These are phyloP conservation scores for Hyparrhenia diplandra DNA, from an alignment of 176 grass and related monocot species.

Conservation along the genomic window DNA sequence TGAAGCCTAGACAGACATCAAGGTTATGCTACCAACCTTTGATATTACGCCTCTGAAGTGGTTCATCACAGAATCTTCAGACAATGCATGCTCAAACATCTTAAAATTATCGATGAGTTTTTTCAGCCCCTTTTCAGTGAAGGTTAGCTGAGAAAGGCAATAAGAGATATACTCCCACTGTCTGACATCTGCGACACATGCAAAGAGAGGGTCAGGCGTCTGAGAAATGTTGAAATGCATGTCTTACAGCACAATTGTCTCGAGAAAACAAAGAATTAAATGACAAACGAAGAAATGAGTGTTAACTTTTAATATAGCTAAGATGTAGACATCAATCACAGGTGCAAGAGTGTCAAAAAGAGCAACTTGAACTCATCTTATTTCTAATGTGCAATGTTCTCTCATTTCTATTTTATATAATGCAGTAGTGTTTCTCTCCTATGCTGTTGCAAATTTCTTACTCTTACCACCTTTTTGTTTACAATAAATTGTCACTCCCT, in stretches of 20 bases:
- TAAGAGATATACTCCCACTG: conserved; percentile 93
- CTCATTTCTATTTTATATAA: not conserved
- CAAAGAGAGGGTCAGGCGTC: conserved; percentile 10
- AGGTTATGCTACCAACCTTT: conserved; percentile 57
- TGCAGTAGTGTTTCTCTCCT: not conserved
- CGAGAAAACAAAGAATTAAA: conserved; percentile 15
- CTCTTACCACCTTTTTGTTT: not conserved
- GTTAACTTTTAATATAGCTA: not conserved
- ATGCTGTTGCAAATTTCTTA: not conserved
- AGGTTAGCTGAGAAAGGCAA: conserved; percentile 92
- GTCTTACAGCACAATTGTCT: not conserved
- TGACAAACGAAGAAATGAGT: not conserved
- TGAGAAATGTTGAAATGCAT: not conserved
- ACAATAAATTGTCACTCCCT: not conserved
- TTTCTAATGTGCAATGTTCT: not conserved
- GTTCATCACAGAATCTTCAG: conserved; percentile 81
- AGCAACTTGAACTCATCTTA: not conserved
- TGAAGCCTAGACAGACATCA: not conserved
- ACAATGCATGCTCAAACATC: conserved; percentile 82
- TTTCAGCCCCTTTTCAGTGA: conserved; percentile 88
- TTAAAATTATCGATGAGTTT: conserved; percentile 97
- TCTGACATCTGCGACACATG: conserved; percentile 64
- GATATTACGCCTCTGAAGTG: conserved; percentile 79
- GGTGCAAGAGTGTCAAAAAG: not conserved
- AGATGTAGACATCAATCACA: not conserved